Conservation (phyloP, 768 basidiomycete species). For the Podaxis sp. region DNA sequence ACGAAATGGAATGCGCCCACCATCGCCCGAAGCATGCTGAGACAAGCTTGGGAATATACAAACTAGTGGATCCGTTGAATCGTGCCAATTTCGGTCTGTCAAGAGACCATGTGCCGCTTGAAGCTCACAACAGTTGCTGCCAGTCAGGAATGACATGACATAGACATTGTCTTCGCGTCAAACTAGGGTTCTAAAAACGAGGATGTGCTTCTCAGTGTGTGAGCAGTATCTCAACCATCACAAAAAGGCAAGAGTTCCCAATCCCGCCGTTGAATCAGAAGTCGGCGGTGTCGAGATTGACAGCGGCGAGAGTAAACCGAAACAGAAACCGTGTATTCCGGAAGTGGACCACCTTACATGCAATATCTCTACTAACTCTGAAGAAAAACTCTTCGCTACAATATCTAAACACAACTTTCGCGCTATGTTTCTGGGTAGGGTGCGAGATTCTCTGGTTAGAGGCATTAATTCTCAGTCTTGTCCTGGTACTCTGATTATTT, state of each 20-base stretch:
- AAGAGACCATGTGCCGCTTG: background rate
- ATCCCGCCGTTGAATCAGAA: background rate
- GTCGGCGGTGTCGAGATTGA: constrained; percentile 5
- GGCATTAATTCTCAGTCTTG: background rate
- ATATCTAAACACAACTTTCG: too few relatives aligned
- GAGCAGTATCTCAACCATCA: background rate
- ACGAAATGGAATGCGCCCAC: background rate
- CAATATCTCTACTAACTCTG: background rate
- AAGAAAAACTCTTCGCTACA: background rate
- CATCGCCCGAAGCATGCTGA: background rate
- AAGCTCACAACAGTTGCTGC: constrained; percentile 10
- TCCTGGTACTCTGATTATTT: background rate
- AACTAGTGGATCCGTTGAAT: background rate
- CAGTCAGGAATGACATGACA: constrained; percentile 14
- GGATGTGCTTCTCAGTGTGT: background rate
- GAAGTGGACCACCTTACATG: background rate
- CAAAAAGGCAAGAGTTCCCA: background rate
- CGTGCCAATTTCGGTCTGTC: background rate
- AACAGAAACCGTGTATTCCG: background rate
- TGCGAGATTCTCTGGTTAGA: too few relatives aligned
- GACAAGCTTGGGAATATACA: background rate
- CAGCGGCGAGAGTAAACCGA: constrained; percentile 13
- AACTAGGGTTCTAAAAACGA: background rate
- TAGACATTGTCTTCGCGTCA: background rate
- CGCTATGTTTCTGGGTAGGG: too few relatives aligned